phyloP scores from a whole-genome alignment of 805 yeast species.

The Myxozyma neglecta region DNA sequence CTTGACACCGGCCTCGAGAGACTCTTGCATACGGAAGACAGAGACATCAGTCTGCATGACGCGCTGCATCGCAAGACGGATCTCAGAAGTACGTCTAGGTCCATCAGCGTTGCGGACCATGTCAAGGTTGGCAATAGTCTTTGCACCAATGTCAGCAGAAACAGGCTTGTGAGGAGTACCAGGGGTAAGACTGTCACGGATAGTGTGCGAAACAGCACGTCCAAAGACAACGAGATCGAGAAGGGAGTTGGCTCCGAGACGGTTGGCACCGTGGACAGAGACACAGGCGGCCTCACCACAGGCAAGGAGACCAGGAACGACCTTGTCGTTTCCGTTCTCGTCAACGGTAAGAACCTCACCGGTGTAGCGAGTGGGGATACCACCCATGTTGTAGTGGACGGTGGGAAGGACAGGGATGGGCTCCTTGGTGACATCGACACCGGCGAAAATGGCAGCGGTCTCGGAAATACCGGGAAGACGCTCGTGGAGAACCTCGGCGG shows the following conservation, averaged over 20 bases:
- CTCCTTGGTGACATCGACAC: slow-evolving; percentile 98
- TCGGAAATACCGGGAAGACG: slow-evolving; percentile 99
- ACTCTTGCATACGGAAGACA: slow-evolving; percentile 91
- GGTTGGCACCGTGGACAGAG: slow-evolving; percentile 98
- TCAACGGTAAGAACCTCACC: slow-evolving; percentile 89
- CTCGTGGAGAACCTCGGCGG: slow-evolving; percentile 86
- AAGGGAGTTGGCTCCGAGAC: slow-evolving; percentile 97
- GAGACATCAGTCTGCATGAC: slow-evolving; percentile 97
- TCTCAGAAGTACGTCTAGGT: slow-evolving; percentile 76
- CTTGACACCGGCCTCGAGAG: slow-evolving; percentile 86
- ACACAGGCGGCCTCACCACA: slow-evolving; percentile 99
- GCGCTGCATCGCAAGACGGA: slow-evolving; percentile 90
- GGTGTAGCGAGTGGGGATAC: slow-evolving; percentile 96
- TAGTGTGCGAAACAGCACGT: slow-evolving; percentile 94
- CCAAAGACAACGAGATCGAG: slow-evolving; percentile 97
- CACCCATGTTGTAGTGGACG: slow-evolving; percentile 99
- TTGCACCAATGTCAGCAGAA: slow-evolving; percentile 84
- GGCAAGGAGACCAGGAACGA: slow-evolving; percentile 90
- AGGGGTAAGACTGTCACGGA: slow-evolving; percentile 80
- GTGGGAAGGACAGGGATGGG: slow-evolving; percentile 98
- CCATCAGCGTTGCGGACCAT: slow-evolving; percentile 83
- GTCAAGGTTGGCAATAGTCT: slow-evolving; percentile 88
- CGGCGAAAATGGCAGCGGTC: slow-evolving; percentile 97
- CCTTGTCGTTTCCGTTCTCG: slow-evolving; percentile 82
- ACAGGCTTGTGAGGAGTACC: slow-evolving; percentile 81